Base-by-base conservation (phyloP, 2,329 filamentous ascomycete genomes). In the Fusarium verticillioides region DNA sequence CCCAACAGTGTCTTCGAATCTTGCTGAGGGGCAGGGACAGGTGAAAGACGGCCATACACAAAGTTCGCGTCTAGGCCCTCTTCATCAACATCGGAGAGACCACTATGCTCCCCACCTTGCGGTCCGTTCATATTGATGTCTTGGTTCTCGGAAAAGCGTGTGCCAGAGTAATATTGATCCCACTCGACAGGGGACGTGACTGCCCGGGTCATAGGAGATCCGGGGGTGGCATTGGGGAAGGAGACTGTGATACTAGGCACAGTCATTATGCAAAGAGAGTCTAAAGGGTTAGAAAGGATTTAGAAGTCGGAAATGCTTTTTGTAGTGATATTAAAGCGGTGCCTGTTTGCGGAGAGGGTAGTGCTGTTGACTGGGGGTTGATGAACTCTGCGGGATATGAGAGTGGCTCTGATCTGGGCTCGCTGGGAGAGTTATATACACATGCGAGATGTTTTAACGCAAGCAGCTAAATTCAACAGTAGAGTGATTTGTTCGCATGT, bases 381-480 rank as follows among this genome's bases (percentile, higher is more conserved):
- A 5, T 18, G 13, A 2, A 9, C 16, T 42, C 18, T 39, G 34
- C 2, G 15, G 19, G 19, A 28, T 37, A n/a, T 13, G 11, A 28
- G 50, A n/a, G 21, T 18, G 19, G 4, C 3, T 28, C 5, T 39
- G 8, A 54, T 30, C 19, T 39, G 10, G 34, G 34, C 9, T 40
- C 19, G 15, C 11, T 12, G 19, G 2, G 11, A 18, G 50, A 28
- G 7, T n/a, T 42, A 40, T 54, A 54, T 54, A 42, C 12, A 30
- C 9, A 5, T n/a, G 23, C 9, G 12, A 26, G 9, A 21, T 11
- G 11, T 10, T 0, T 2, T 16, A 10, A 4, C 5, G 2, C 6
- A 15, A 53, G 12, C 3, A 21, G 11, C 9, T 3, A 10, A 6
- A 11, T 53, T 16, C 0, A 26, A 21, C 4, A 23, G 10, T 16